Evolutionary conservation across 768 basidiomycete species (phyloP), one percentile per base, ranked within the genome.

Genomic region (Mycena alexandri): DNA sequence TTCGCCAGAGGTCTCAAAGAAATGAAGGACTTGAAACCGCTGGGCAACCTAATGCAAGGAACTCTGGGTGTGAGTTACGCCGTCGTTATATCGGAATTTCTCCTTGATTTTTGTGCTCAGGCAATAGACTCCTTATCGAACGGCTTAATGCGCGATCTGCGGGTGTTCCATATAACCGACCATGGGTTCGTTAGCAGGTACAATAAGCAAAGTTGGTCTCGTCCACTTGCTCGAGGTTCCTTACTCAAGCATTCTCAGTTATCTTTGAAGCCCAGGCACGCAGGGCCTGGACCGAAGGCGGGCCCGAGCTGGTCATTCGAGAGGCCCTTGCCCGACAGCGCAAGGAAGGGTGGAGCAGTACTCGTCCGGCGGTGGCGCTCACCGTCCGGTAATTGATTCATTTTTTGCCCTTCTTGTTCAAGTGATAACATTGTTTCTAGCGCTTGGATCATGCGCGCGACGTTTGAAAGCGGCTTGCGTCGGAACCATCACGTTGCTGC

Each of bases 391-490:
- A 48, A 24, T 38, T 29, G 24, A 14, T 36, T 38, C 2, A 22
- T 46, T 16, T 25, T 21, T 17, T 33, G 12, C 33, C 42, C 38
- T 13, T 21, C 48, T 21, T 14, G 14, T 38, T 14, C 38, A 14
- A 38, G 14, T 29, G 9, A 25, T 52, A 16, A 54, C 12, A 55
- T n/a, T 2, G 21, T 36, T 43, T 33, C 5, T 34, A 74, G 73
- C 7, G 51, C 54, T 14, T 74, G 73, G 73, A 72, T 74, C 25
- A 70, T 74, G 61, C 42, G 62, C 8, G 71, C 44, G 46, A 53
- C 63, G 5, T 44, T 71, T 13, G 61, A 57, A 1, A 22, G 19
- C 3, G 54, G 24, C 24, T 4, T 67, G n/a, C 21, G 19, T 2
- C 22, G 51, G 16, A 29, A 46, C 12, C 43, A 56, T 25, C 38